Evolutionary conservation across 73 alveolate species (phyloP).

Genomic region (Symbiodinium pilosum): DNA sequence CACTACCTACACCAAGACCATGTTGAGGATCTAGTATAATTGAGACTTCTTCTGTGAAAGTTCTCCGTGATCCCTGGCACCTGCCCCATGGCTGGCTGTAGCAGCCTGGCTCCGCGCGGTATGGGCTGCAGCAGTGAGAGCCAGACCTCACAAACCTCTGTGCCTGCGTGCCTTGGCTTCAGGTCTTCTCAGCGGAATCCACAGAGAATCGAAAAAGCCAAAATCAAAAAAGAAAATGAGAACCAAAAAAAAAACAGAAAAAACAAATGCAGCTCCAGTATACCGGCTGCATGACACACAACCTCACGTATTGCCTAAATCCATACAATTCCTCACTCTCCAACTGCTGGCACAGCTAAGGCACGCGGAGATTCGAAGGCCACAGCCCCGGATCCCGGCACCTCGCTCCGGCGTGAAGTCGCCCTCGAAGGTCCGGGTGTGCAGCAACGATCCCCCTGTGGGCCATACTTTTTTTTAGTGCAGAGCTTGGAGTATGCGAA

Average conservation of each 20-base stretch:
- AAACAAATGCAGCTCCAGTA: too few species aligned
- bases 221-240: too few species aligned
- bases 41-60: not conserved
- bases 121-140: slow-evolving; percentile 37
- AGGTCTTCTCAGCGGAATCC: too few species aligned
- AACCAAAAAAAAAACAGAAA: too few species aligned
- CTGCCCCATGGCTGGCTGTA: slow-evolving; percentile 80
- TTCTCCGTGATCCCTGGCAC: too few species aligned
- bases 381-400: slow-evolving; percentile 67
- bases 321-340: not conserved
- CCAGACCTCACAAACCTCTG: slow-evolving; percentile 38
- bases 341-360: too few species aligned
- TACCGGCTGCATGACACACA: too few species aligned
- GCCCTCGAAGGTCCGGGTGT: slow-evolving; percentile 63
- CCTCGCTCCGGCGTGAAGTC: slow-evolving; percentile 48
- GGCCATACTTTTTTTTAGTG: too few species aligned
- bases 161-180: too few species aligned
- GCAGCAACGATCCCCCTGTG: slow-evolving; percentile 42
- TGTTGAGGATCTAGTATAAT: not conserved
- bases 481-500: too few species aligned
- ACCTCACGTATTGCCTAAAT: not conserved
- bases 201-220: too few species aligned
- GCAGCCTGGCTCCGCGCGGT: slow-evolving; percentile 66
- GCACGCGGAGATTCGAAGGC: not conserved
- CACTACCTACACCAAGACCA: too few species aligned